A percentile compares a stretch with the other conserved stretches of the same genome.
Conservation (phyloP, 202 grass and related monocot genomes). For the Setaria viridis region DNA sequence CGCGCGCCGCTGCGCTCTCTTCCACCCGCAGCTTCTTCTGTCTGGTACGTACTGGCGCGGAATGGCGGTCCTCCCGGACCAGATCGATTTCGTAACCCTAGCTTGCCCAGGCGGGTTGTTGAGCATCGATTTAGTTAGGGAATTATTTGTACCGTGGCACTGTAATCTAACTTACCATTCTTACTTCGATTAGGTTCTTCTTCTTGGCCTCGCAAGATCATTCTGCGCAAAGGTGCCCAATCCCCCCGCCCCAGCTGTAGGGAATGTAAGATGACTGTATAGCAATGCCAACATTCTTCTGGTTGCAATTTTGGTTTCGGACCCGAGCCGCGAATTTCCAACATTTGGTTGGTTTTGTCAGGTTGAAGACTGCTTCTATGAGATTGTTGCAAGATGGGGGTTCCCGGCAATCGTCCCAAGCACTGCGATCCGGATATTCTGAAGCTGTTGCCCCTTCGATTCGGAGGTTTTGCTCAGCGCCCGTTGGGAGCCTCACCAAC, state of each 20-base stretch:
- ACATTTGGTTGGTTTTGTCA: constrained; percentile 20
- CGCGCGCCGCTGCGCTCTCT: not conserved
- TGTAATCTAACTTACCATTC: not conserved
- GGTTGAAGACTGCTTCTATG: constrained; percentile 36
- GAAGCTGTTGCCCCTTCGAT: constrained; percentile 4
- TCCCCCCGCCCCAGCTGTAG: not conserved
- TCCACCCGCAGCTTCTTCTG: not conserved
- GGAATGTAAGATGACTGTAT: constrained; percentile 8
- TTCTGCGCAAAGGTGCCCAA: not conserved
- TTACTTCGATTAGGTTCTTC: not conserved
- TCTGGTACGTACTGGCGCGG: not conserved
- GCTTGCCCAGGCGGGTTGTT: not conserved
- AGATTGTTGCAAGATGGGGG: constrained; percentile 18
- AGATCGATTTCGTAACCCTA: not conserved
- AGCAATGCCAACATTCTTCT: not conserved
- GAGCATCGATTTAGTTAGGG: not conserved
- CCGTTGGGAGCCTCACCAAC: not conserved
- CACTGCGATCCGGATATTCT: not conserved
- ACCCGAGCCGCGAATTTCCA: not conserved
- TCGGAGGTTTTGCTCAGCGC: constrained; percentile 35
- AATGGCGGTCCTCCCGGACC: too few relatives aligned
- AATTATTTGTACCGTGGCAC: too few relatives aligned
- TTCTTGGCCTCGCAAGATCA: not conserved
- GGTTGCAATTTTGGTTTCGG: not conserved
- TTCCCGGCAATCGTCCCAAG: not conserved